Conservation (phyloP, 1,284 basidiomycete species). For the Boletus sp. region DNA sequence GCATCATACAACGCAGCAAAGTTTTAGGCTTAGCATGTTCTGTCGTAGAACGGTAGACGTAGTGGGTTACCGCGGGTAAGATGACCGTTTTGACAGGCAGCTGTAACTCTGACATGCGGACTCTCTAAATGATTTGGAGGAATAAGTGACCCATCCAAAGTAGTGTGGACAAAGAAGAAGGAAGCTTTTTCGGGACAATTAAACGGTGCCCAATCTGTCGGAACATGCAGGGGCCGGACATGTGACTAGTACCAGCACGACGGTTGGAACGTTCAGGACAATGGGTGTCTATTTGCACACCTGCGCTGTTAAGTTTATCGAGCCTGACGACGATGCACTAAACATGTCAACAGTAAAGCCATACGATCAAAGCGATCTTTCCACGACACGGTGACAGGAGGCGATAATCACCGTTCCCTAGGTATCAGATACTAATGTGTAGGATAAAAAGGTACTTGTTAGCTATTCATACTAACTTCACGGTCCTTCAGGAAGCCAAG, state of each 20-base stretch:
- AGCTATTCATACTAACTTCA: neutral
- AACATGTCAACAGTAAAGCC: neutral
- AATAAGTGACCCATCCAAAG: neutral
- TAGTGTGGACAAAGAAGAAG: neutral
- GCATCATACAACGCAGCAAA: neutral
- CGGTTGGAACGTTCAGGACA: too few species aligned
- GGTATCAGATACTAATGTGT: neutral
- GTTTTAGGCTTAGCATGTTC: neutral
- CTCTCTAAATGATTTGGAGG: neutral
- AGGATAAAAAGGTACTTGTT: neutral
- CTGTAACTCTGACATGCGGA: neutral
- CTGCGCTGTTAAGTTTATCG: neutral
- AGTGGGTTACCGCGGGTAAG: too few species aligned
- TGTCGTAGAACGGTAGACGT: conserved; percentile 16
- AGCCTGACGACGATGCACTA: neutral
- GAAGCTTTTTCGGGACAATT: too few species aligned
- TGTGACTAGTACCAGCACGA: neutral
- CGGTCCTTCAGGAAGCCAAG: neutral
- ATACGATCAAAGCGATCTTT: neutral
- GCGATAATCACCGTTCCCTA: neutral
- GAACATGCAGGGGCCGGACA: neutral
- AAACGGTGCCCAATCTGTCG: neutral
- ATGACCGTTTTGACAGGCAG: neutral
- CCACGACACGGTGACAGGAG: neutral
- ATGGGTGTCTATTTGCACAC: too few species aligned